Evolutionary conservation across 768 basidiomycete genomes (phyloP).

Genomic region (Hericium alpestre): DNA sequence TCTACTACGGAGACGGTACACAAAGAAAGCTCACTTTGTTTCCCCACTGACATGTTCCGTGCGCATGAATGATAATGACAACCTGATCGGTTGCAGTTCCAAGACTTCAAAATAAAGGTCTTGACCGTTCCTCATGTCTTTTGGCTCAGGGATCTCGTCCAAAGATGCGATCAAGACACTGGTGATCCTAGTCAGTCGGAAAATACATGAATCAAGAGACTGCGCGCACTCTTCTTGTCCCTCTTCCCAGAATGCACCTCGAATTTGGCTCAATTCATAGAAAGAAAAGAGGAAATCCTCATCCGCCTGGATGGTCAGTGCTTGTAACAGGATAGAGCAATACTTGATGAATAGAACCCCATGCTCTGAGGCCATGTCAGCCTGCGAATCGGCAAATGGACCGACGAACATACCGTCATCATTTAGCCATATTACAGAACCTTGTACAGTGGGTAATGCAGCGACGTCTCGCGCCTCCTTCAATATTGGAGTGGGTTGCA

Average conservation of each 20-base stretch:
- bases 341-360: slow-evolving; percentile 98
- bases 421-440: slow-evolving; percentile 81
- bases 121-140: slow-evolving; percentile 50
- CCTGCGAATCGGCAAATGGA: too few relatives aligned
- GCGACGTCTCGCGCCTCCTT: slow-evolving; percentile 67
- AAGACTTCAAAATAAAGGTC: slow-evolving; percentile 93
- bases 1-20: not conserved
- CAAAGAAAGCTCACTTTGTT: slow-evolving; percentile 56
- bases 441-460: slow-evolving; percentile 81
- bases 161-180: slow-evolving; percentile 69
- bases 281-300: slow-evolving; percentile 92
- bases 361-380: slow-evolving; percentile 50
- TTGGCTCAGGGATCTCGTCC: slow-evolving; percentile 62
- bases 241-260: slow-evolving; percentile 84
- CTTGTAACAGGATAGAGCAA: slow-evolving; percentile 86
- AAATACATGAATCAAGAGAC: slow-evolving; percentile 1
- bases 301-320: slow-evolving; percentile 91
- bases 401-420: slow-evolving; percentile 58
- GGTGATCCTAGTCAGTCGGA: not conserved
- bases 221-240: slow-evolving; percentile 58
- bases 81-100: slow-evolving; percentile 86
- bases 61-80: slow-evolving; percentile 93
- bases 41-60: slow-evolving; percentile 89
- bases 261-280: slow-evolving; percentile 84
- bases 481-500: slow-evolving; percentile 85